Evolutionary conservation across 2,329 filamentous ascomycete genomes (phyloP).

Genomic region (Aspergillus ibericus): DNA sequence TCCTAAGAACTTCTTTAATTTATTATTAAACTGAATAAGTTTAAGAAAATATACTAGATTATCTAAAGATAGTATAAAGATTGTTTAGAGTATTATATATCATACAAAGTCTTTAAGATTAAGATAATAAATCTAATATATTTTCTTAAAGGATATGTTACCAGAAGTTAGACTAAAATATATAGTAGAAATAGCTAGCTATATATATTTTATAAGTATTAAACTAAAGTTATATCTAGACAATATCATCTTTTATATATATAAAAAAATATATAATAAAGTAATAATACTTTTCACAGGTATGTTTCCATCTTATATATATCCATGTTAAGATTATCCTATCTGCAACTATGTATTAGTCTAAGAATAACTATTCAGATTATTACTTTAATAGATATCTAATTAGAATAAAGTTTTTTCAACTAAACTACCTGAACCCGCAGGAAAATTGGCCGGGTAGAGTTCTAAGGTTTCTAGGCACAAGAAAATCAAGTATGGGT

Average conservation of each 20-base stretch:
- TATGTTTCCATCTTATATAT: background rate
- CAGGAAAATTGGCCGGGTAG: background rate
- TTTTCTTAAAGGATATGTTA: background rate
- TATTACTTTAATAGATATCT: background rate
- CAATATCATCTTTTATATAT: background rate
- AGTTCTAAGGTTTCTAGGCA: no score
- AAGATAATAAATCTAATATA: background rate
- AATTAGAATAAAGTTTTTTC: background rate
- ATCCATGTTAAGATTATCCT: background rate
- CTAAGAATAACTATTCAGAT: background rate
- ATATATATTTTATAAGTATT: background rate
- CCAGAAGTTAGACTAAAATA: background rate
- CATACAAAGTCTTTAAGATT: background rate
- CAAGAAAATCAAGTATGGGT: no score
- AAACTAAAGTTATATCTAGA: background rate
- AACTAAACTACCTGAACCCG: background rate
- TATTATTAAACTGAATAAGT: background rate
- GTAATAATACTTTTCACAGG: background rate
- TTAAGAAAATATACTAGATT: background rate
- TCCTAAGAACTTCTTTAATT: background rate
- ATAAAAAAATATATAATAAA: background rate
- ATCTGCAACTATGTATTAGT: background rate
- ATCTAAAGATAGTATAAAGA: background rate
- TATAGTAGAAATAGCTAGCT: background rate
- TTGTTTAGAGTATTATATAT: background rate